phyloP scores from a whole-genome alignment of 768 basidiomycete species.

The Rossbeevera mucosa region DNA sequence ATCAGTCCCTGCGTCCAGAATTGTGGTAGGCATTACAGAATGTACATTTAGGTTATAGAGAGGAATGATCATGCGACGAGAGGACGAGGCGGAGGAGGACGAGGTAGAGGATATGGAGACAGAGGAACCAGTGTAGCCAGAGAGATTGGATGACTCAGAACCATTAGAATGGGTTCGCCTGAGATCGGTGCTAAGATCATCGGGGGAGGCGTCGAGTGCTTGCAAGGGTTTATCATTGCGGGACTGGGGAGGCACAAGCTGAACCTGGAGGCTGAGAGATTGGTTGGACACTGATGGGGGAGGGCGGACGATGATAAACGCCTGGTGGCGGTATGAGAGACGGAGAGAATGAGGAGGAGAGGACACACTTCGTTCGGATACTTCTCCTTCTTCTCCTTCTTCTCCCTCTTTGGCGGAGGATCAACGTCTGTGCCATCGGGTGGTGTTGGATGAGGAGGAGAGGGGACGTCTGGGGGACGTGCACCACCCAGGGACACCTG shows the following conservation, averaged over 20 bases:
- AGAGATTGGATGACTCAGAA: constrained; percentile 47
- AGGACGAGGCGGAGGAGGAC: constrained; percentile 40
- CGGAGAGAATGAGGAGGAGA: constrained; percentile 3
- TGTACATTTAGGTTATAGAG: constrained; percentile 86
- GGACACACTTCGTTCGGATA: constrained; percentile 44
- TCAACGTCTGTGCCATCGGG: constrained; percentile 20
- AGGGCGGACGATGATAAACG: constrained; percentile 88
- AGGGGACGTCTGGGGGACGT: constrained; percentile 20
- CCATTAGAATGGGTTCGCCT: constrained; percentile 36
- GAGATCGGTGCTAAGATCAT: constrained; percentile 28
- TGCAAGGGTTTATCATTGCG: constrained; percentile 39
- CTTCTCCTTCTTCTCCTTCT: constrained; percentile 34
- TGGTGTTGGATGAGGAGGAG: constrained; percentile 9
- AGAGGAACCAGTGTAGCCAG: constrained; percentile 46
- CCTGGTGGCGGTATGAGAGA: constrained; percentile 41
- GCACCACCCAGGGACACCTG: constrained; percentile 27
- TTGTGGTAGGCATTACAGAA: constrained; percentile 80
- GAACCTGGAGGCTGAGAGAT: constrained; percentile 86
- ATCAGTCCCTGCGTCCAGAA: constrained; percentile 86
- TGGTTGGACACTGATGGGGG: constrained; percentile 83
- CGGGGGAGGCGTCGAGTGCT: constrained; percentile 40
- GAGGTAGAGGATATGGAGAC: constrained; percentile 40
- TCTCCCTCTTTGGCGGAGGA: constrained; percentile 43
- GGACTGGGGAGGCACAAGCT: constrained; percentile 69
- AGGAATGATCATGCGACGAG: constrained; percentile 75